Evolutionary conservation across 2,329 filamentous ascomycete species (phyloP), one percentile per base, ranked within the genome.

Genomic region (Ceratocystiopsis minuta): DNA sequence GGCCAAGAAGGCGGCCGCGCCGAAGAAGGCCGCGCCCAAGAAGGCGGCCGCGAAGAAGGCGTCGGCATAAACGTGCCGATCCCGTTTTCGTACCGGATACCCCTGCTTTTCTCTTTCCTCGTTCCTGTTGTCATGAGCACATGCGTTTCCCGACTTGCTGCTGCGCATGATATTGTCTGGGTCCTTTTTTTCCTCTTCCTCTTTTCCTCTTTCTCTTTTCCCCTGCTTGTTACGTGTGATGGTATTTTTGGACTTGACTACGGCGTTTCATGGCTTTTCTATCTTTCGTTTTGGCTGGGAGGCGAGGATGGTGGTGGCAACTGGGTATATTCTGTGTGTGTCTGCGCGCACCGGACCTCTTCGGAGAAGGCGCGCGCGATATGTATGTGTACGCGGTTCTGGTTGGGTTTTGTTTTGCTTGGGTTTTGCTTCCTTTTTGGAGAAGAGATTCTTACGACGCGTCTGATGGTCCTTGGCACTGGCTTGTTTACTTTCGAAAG

Each of bases 31-130:
- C 46, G 60, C 66, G 9, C 60, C 64, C 35, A 66, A 68, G 56
- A 66, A 66, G 61, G 59, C 63, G 13, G 59, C 61, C 12, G 50
- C 60, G 33, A 65, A 64, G 57, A 65, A 64, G 58, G 58, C 63
- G 16, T 54, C 42, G 39, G 43, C 47, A 45, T 44, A 36, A 46
- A 34, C 16, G 16, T 31, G 18, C 28, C 36, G 15, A 40, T 40
- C 4, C 28, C 34, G 33, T 42, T 33, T 34, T 11, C 39, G 37
- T 36, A 28, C 36, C 31, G 6, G 17, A 47, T 48, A 44, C 47
- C 43, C 41, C 42, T 24, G 6, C 15, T 11, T 20, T 13, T 24
- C 36, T 24, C 4, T 37, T 18, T 4, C 24, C 18, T 36, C 38
- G 47, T 43, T 48, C 53, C 49, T 51, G 47, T 53, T 18, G 55